Percentiles rank a stretch among this genome's conserved stretches.
Evolutionary conservation across 1,284 basidiomycete genomes (phyloP).

Genomic region (Cutaneotrichosporon sp.): DNA sequence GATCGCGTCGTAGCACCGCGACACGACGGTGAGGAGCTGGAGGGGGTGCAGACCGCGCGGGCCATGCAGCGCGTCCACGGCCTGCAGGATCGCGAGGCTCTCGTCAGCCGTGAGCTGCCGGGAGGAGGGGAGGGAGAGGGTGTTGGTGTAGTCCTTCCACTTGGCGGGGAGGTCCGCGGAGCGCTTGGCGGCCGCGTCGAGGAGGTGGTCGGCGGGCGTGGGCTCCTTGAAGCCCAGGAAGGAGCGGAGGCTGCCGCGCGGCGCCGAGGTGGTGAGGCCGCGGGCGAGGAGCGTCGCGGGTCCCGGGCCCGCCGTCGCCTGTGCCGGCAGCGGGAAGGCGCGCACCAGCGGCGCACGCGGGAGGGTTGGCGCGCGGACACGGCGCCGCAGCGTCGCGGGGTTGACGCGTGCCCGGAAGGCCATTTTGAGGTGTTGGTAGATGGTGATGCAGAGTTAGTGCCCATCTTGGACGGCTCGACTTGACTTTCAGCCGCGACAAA

Average conservation of each 20-base stretch:
- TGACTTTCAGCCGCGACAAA: neutral
- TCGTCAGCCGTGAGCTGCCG: neutral
- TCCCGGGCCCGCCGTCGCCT: neutral
- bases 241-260: slow-evolving; percentile 4
- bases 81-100: neutral
- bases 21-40: neutral
- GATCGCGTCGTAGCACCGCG: slow-evolving; percentile 21
- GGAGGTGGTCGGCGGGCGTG: slow-evolving; percentile 10
- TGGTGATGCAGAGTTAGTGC: neutral
- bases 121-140: neutral
- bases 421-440: slow-evolving; percentile 7
- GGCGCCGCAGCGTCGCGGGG: slow-evolving; percentile 7
- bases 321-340: slow-evolving; percentile 9
- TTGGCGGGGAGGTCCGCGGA: neutral
- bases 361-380: neutral
- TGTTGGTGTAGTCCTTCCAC: neutral
- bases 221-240: slow-evolving; percentile 13
- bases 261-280: slow-evolving; percentile 19
- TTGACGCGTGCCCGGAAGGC: slow-evolving; percentile 16
- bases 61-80: neutral
- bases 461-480: neutral
- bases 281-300: slow-evolving; percentile 14
- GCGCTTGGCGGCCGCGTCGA: neutral
- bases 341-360: neutral
- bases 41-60: neutral